Evolutionary conservation across 257 asterid species (phyloP).

Genomic region (Leptodermis oblonga): DNA sequence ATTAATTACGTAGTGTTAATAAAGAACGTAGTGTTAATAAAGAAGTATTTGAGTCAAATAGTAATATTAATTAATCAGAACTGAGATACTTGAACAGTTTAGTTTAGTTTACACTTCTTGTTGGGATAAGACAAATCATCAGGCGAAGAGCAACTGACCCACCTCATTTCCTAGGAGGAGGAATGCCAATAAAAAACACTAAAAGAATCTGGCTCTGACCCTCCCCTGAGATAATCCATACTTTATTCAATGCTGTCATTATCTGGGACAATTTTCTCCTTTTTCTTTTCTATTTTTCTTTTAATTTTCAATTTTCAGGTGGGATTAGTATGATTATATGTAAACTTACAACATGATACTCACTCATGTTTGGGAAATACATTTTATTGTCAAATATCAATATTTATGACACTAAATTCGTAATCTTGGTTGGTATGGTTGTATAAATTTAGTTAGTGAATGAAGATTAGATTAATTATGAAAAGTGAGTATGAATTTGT

Average conservation of each 20-base stretch:
- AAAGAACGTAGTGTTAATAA: no score
- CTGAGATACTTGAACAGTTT: not conserved
- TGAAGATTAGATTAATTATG: no score
- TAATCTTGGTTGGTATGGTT: no score
- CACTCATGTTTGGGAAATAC: no score
- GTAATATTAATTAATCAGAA: not conserved
- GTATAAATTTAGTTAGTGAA: no score
- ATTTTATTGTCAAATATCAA: no score
- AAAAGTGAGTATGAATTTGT: no score
- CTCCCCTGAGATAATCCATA: not conserved
- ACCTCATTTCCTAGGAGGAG: not conserved
- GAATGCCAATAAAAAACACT: not conserved
- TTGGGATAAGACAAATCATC: not conserved
- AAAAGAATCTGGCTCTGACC: not conserved
- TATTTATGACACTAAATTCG: no score
- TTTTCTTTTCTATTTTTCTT: not conserved
- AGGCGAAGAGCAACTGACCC: slow-evolving; percentile 1
- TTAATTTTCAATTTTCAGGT: no score
- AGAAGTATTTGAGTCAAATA: not conserved
- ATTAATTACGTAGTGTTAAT: no score
- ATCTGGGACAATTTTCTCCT: not conserved
- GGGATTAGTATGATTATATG: no score
- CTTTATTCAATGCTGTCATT: slow-evolving; percentile 4
- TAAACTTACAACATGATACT: no score
- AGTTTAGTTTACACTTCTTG: not conserved